Evolutionary conservation across 176 grass and related monocot species (phyloP), one percentile per base, ranked within the genome.

Genomic region (Musa troglodytarum): DNA sequence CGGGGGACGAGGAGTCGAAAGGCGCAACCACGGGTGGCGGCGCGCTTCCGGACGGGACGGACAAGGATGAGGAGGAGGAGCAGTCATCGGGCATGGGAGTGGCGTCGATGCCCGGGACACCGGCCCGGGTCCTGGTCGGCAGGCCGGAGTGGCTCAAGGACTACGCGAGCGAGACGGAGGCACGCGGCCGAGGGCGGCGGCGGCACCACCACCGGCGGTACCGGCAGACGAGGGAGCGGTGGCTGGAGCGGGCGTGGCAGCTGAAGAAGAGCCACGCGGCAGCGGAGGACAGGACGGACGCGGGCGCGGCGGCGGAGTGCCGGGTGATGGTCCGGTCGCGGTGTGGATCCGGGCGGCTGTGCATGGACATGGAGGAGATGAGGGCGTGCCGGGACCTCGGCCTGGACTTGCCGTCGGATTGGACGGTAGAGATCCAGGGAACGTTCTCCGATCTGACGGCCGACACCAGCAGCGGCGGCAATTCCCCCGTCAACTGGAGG

Each of bases 351-450:
- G 81, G 49, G 87, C 84, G 54, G 34, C 26, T 80, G 43, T 28
- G 55, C 64, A 92, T 92, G 90, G 87, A 92, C 82, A 77, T 92
- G 82, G 87, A 87, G 74, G 90, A 92, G 84, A 84, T 92, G 73
- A 85, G 71, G 13, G 90, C 87, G 53, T 92, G 90, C 82, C 76
- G 84, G 49, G 90, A 92, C 74, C 87, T 92, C 53, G 90, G 90
- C 8, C 74, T 92, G 0, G 87, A 85, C 65, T 84, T 92, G 69
- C 90, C 90, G 0, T 43, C 68, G 25, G 82, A 89, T 75, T 87
- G 84, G 84, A 83, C 82, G 64, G 26, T 77, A 9, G 75, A 77
- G 59, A 77, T 77, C 61, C 75, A 59, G 0, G 58, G 58, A 19
- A 61, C 75, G n/a, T 64, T 77, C 75, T 77, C 75, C 49, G 61